phyloP scores from a whole-genome alignment of 2,329 filamentous ascomycete species.

The Atkinsonella texensis region DNA sequence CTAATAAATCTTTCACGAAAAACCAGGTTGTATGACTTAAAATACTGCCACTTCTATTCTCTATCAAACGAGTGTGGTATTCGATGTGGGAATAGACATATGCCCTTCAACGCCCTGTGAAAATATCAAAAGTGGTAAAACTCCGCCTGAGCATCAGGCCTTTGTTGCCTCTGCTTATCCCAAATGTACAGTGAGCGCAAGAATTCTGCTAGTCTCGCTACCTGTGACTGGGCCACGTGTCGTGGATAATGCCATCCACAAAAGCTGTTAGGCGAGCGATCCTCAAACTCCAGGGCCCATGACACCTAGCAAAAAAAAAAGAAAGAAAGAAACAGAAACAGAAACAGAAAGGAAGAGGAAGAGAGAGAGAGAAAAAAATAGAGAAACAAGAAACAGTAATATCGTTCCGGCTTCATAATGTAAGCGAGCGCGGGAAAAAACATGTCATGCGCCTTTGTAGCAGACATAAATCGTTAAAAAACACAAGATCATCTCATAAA shows the following conservation, averaged over 20 bases:
- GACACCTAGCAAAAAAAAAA: neutral
- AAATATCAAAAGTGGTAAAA: neutral
- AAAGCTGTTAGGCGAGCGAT: neutral
- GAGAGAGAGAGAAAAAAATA: neutral
- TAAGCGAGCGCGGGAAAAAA: neutral
- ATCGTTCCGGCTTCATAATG: neutral
- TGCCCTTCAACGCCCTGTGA: constrained; percentile 1
- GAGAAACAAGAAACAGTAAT: neutral
- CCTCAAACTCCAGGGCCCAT: constrained; percentile 4
- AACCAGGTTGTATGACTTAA: neutral
- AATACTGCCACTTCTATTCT: constrained; percentile 4
- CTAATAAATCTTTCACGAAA: too few relatives aligned
- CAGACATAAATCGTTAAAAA: constrained; percentile 3
- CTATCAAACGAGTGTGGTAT: constrained; percentile 6
- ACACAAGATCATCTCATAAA: neutral
- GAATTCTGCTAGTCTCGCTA: neutral
- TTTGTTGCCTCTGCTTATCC: neutral
- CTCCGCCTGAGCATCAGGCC: neutral
- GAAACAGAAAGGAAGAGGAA: too few relatives aligned
- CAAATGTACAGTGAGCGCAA: neutral
- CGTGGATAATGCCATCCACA: neutral
- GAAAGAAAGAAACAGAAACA: neutral
- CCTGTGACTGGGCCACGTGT: neutral
- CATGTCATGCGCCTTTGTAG: constrained; percentile 1
- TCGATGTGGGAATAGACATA: neutral